phyloP scores from a whole-genome alignment of 2,329 filamentous ascomycete species.

The Blumeria graminis region DNA sequence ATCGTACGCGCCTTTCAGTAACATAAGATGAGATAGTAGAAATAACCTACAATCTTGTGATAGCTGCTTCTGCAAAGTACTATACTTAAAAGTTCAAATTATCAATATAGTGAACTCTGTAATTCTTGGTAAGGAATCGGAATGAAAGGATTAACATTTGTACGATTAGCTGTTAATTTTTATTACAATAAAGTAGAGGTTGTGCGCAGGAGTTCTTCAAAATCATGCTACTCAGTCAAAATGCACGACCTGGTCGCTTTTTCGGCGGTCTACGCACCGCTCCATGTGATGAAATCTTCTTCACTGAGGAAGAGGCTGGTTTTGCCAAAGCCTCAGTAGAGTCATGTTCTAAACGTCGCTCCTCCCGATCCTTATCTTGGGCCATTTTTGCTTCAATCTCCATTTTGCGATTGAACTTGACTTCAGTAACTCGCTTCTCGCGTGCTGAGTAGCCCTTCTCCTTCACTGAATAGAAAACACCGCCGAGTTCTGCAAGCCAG shows the following conservation, averaged over 20 bases:
- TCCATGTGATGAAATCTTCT: conserved; percentile 31
- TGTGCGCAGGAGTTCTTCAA: too few relatives aligned
- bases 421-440: conserved; percentile 69
- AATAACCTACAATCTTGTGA: too few relatives aligned
- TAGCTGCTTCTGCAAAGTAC: too few relatives aligned
- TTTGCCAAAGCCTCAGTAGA: background rate
- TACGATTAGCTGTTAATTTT: too few relatives aligned
- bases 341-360: conserved; percentile 28
- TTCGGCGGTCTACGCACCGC: conserved; percentile 35
- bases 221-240: conserved; percentile 4
- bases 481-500: conserved; percentile 89
- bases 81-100: too few relatives aligned
- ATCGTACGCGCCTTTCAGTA: too few relatives aligned
- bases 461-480: conserved; percentile 92
- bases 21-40: too few relatives aligned
- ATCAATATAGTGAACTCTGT: too few relatives aligned
- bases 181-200: too few relatives aligned
- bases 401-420: conserved; percentile 77
- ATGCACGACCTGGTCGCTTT: conserved; percentile 29
- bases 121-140: too few relatives aligned
- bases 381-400: conserved; percentile 88
- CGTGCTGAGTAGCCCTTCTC: conserved; percentile 86
- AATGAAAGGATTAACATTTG: too few relatives aligned
- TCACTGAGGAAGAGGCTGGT: background rate
- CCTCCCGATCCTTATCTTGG: conserved; percentile 49